Conservation (phyloP, 2,329 filamentous ascomycete genomes). For the Pseudogymnoascus sp. region DNA sequence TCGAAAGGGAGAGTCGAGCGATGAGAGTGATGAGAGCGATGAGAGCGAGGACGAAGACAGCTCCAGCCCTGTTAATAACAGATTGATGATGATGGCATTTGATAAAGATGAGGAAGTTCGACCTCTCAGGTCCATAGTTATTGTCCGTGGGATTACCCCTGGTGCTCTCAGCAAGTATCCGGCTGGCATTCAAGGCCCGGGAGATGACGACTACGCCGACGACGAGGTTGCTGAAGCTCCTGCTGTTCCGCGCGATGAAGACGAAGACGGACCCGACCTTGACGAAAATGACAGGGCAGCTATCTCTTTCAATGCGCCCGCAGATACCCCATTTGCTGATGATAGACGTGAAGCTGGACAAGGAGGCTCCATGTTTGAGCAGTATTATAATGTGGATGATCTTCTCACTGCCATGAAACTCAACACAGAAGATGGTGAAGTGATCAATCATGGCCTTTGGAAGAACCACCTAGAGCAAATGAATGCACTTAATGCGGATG, state of each 20-base stretch:
- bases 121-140: background rate
- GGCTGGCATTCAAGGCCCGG: background rate
- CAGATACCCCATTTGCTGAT: background rate
- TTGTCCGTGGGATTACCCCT: background rate
- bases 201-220: background rate
- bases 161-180: background rate
- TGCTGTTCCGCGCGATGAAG: background rate
- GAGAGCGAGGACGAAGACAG: background rate
- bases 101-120: background rate
- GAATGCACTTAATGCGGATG: background rate
- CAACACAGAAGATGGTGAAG: background rate
- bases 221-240: background rate
- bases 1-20: background rate
- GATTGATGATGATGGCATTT: slow-evolving; percentile 6
- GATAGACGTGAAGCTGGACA: background rate
- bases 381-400: background rate
- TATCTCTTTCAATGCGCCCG: background rate
- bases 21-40: background rate
- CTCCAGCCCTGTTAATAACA: background rate
- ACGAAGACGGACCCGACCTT: too few species aligned
- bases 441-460: background rate
- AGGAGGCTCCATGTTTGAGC: background rate
- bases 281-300: too few species aligned
- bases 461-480: background rate
- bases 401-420: background rate